A percentile compares a stretch with the other conserved stretches of the same genome.
Conservation (phyloP, 352 stramenopile species). For the Blastocystis sp. region DNA sequence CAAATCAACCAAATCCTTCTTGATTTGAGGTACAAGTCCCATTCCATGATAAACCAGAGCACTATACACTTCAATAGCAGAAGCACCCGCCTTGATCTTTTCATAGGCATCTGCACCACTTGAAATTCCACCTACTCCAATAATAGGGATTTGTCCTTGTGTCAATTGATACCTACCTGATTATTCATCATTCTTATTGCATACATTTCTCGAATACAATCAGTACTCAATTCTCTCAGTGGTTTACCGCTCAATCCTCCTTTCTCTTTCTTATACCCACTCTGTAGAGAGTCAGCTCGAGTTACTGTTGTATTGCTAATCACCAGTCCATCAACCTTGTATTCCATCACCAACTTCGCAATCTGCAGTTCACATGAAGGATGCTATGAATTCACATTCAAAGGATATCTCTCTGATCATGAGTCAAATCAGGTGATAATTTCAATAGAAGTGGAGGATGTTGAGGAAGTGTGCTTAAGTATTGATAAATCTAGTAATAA, state of each 20-base stretch:
- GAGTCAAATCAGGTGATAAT: conserved; percentile 87
- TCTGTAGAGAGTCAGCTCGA: conserved; percentile 75
- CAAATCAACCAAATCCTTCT: conserved; percentile 77
- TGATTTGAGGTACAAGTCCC: conserved; percentile 76
- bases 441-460: conserved; percentile 87
- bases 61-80: conserved; percentile 86
- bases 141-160: conserved; percentile 82
- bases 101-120: conserved; percentile 89
- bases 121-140: conserved; percentile 85
- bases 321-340: conserved; percentile 85
- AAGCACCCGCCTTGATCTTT: conserved; percentile 90
- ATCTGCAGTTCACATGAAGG: conserved; percentile 72
- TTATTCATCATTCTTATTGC: neutral
- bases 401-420: conserved; percentile 78
- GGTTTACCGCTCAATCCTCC: conserved; percentile 89
- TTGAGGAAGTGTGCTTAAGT: neutral
- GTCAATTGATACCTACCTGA: conserved; percentile 73
- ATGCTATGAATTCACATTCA: neutral
- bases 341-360: conserved; percentile 76
- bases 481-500: neutral
- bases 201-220: conserved; percentile 87
- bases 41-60: conserved; percentile 82
- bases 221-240: conserved; percentile 82
- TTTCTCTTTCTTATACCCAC: conserved; percentile 73
- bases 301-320: conserved; percentile 91